These are phyloP conservation scores for Scytalidium sp. DNA, from an alignment of 2,329 filamentous ascomycete genomes.

Conservation along the genomic window DNA sequence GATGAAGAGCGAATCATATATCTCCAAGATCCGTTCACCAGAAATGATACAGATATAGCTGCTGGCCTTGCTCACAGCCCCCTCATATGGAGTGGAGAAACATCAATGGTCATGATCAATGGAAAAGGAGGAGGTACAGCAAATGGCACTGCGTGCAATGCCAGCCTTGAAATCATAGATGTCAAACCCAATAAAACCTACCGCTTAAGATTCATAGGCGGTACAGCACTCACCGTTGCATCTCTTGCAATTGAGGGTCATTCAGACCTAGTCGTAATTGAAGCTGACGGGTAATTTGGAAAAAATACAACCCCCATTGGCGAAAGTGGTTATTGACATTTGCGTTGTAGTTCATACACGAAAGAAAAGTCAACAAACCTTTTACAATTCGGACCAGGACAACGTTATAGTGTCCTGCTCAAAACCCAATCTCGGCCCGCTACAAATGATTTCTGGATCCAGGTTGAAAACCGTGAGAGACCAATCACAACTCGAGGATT, in stretches of 20 bases:
- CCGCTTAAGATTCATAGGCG: slow-evolving; percentile 58
- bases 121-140: slow-evolving; percentile 45
- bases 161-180: slow-evolving; percentile 45
- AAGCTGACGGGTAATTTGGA: slow-evolving; percentile 49
- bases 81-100: slow-evolving; percentile 58
- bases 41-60: slow-evolving; percentile 50
- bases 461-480: slow-evolving; percentile 41
- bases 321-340: slow-evolving; percentile 20
- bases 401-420: slow-evolving; percentile 49
- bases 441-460: slow-evolving; percentile 36
- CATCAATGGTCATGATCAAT: slow-evolving; percentile 54
- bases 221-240: slow-evolving; percentile 50
- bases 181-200: slow-evolving; percentile 61
- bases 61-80: slow-evolving; percentile 44
- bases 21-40: slow-evolving; percentile 55
- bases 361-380: slow-evolving; percentile 34
- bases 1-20: slow-evolving; percentile 58
- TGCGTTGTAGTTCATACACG: slow-evolving; percentile 33
- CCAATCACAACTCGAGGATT: slow-evolving; percentile 36
- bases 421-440: slow-evolving; percentile 34
- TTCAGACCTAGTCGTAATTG: slow-evolving; percentile 52
- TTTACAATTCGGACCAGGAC: slow-evolving; percentile 46
- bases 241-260: slow-evolving; percentile 57
- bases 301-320: slow-evolving; percentile 13
- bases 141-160: slow-evolving; percentile 30